These are phyloP conservation scores for Allium fistulosum DNA, from an alignment of 106 monocot species.

Conservation along the genomic window DNA sequence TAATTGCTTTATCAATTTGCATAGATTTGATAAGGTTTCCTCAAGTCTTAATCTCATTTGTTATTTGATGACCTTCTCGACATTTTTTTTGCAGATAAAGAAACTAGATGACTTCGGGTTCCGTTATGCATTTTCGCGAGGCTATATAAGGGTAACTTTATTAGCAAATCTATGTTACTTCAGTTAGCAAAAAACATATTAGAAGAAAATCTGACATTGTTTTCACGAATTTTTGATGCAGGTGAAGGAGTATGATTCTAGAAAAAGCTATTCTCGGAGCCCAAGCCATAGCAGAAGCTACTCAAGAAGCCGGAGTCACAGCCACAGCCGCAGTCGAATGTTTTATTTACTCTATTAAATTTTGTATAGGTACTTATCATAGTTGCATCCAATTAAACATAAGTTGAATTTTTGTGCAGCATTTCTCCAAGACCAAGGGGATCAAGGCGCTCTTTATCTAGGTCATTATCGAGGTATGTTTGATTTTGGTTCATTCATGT, in stretches of 20 bases:
- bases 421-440: slow-evolving; percentile 10
- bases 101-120: slow-evolving; percentile 92
- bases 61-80: background rate
- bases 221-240: background rate
- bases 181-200: background rate
- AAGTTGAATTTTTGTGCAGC: background rate
- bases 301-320: slow-evolving; percentile 1
- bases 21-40: background rate
- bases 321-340: slow-evolving; percentile 14
- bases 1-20: slow-evolving; percentile 18
- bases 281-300: slow-evolving; percentile 7
- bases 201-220: background rate
- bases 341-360: background rate
- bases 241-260: slow-evolving; percentile 19
- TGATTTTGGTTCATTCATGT: no score
- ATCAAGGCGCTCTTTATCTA: slow-evolving; percentile 9
- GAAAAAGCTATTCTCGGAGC: slow-evolving; percentile 14
- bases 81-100: slow-evolving; percentile 39
- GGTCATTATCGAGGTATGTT: background rate
- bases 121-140: slow-evolving; percentile 66
- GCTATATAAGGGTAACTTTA: slow-evolving; percentile 58
- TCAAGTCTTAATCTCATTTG: background rate
- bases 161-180: background rate
- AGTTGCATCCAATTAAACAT: background rate
- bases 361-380: background rate